Percentiles rank a stretch among this genome's conserved stretches.
Conservation (phyloP, 768 basidiomycete genomes). For the Hygrophorus pudorinus region DNA sequence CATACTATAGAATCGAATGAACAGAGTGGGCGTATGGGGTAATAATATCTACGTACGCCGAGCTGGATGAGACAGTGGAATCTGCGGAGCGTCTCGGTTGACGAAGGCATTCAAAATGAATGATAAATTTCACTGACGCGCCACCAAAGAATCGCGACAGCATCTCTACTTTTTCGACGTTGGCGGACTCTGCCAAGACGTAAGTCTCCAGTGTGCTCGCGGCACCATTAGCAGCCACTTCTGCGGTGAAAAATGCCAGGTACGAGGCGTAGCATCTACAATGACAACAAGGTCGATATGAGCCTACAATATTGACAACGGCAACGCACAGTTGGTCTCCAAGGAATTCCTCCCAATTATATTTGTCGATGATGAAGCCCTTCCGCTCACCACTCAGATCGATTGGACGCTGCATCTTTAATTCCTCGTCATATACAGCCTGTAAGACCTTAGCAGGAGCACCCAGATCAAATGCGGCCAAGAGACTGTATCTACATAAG, state of each 20-base stretch:
- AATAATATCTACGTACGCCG: slow-evolving; percentile 31
- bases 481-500: slow-evolving; percentile 24
- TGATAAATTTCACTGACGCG: slow-evolving; percentile 18
- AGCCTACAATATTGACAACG: background rate
- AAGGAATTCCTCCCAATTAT: slow-evolving; percentile 42
- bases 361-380: slow-evolving; percentile 12
- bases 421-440: slow-evolving; percentile 38
- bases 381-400: slow-evolving; percentile 8
- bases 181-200: slow-evolving; percentile 29
- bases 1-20: slow-evolving; percentile 27
- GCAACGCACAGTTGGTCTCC: slow-evolving; percentile 34
- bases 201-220: slow-evolving; percentile 35
- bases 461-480: slow-evolving; percentile 49
- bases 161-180: slow-evolving; percentile 24
- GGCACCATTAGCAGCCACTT: slow-evolving; percentile 27
- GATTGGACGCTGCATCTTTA: slow-evolving; percentile 28
- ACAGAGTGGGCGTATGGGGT: background rate
- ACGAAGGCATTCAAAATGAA: background rate
- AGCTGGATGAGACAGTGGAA: slow-evolving; percentile 47
- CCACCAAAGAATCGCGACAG: slow-evolving; percentile 24
- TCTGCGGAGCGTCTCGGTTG: slow-evolving; percentile 17
- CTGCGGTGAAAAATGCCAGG: slow-evolving; percentile 29
- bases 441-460: slow-evolving; percentile 34
- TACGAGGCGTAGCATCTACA: slow-evolving; percentile 28
- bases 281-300: background rate